Evolutionary conservation across 371 early-diverging fungal genomes (phyloP), one percentile per base, ranked within the genome.

Genomic region (Mortierella sp.): DNA sequence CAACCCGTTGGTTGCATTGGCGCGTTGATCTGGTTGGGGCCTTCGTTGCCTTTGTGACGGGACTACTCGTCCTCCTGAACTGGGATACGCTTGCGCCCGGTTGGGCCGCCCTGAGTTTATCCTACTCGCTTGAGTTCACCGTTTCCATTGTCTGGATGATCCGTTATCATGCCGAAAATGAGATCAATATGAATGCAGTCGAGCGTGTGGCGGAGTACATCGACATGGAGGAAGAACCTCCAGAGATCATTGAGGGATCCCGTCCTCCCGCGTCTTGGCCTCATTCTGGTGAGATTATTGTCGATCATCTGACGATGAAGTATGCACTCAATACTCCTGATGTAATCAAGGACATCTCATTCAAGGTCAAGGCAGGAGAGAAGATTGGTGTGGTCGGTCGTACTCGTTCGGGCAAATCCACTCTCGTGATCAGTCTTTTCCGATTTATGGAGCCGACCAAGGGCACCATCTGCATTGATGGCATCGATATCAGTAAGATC

Each of bases 1-100:
- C 90, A 46, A 95, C 95, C 64, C 92, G 96, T 53, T 97, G 98
- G 94, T 73, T 96, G 94, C 95, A 24, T 86, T 96, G 97, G 80
- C 84, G 90, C 21, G 51, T 89, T 53, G 86, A 87, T n/a, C 84
- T 87, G n/a, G 76, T 84, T 46, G 88, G 91, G 55, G 86, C 90
- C 60, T 87, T 91, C 17, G 86, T 90, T 14, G 83, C 92, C 0
- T 68, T 86, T 12, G 78, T 92, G 24, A 83, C 89, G 37, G 90
- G 90, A 2, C 52, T 87, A 12, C 80, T 83, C 8, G 60, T 91
- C 30, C 56, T 71, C 44, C 72, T 73, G 3, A 65, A 63, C 7
- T 64, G n/a, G n/a, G n/a, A 80, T 0, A 66, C 60, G 6, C 83
- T 89, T 27, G 90, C 87, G 78, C 87, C 90, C 5, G 90, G 92